phyloP scores from a whole-genome alignment of 148 eudicot species.

The Pharnaceum exiguum region DNA sequence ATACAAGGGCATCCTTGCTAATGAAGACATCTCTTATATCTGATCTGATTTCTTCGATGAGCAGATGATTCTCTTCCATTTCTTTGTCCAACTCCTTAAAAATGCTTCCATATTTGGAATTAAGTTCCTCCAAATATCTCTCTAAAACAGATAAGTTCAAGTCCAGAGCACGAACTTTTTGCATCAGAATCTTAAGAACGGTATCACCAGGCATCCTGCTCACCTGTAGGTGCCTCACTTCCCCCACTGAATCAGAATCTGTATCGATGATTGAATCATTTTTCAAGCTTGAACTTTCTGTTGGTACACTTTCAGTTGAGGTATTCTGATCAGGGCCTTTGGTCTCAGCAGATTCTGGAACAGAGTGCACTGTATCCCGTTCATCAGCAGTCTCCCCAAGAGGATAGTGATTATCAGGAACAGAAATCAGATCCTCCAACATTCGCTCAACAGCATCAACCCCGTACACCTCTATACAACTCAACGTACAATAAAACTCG shows the following conservation, averaged over 20 bases:
- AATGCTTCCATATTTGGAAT: conserved; percentile 62
- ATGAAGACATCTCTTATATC: conserved; percentile 50
- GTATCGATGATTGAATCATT: conserved; percentile 15
- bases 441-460: conserved; percentile 95
- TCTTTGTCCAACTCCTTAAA: conserved; percentile 72
- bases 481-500: conserved; percentile 89
- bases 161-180: conserved; percentile 84
- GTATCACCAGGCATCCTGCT: conserved; percentile 97
- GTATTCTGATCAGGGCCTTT: conserved; percentile 19
- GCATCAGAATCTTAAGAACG: conserved; percentile 93
- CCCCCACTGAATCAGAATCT: conserved; percentile 66
- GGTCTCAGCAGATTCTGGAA: conserved; percentile 21
- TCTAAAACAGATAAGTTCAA: conserved; percentile 81
- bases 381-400: conserved; percentile 28
- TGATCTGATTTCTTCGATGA: conserved; percentile 52
- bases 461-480: conserved; percentile 89
- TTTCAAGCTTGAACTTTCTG: conserved; percentile 33
- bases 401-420: conserved; percentile 40
- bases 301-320: conserved; percentile 26
- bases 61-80: conserved; percentile 51
- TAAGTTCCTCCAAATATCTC: conserved; percentile 80
- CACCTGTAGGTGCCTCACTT: conserved; percentile 59
- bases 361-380: conserved; percentile 21
- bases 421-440: conserved; percentile 87
- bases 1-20: conserved; percentile 69